Conservation (phyloP, 2,329 filamentous ascomycete species). For the Aphanoascus verrucosus region DNA sequence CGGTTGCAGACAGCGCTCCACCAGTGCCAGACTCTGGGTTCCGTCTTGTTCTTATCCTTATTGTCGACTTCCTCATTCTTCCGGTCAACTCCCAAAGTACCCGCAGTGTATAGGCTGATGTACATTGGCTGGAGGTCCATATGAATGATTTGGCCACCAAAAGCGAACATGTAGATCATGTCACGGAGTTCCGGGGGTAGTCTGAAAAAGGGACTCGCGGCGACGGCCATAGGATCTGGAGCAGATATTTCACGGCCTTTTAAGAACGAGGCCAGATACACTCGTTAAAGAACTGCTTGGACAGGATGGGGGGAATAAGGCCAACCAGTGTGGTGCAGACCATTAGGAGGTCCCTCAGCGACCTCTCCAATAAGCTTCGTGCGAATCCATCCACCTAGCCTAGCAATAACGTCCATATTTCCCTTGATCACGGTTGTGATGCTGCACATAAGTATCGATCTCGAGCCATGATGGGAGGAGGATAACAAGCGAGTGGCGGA, state of each 20-base stretch:
- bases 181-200: conserved; percentile 23
- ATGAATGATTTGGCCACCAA: conserved; percentile 11
- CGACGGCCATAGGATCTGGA: background rate
- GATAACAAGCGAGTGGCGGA: background rate
- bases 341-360: background rate
- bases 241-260: background rate
- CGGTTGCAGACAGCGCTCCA: conserved; percentile 11
- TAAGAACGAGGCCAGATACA: background rate
- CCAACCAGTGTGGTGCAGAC: background rate
- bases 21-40: conserved; percentile 11
- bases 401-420: background rate
- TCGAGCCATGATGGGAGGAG: background rate
- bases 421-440: background rate
- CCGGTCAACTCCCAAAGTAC: background rate
- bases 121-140: conserved; percentile 5
- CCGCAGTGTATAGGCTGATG: background rate
- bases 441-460: background rate
- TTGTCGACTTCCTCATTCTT: background rate
- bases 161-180: conserved; percentile 16
- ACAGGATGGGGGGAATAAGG: background rate
- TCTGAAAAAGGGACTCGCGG: conserved; percentile 11
- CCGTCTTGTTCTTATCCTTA: background rate
- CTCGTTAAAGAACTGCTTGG: background rate
- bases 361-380: background rate
- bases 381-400: background rate